A percentile compares a stretch with the other conserved stretches of the same genome.
These are phyloP conservation scores for Lentinula sp. DNA, from an alignment of 768 basidiomycete genomes.

Conservation along the genomic window DNA sequence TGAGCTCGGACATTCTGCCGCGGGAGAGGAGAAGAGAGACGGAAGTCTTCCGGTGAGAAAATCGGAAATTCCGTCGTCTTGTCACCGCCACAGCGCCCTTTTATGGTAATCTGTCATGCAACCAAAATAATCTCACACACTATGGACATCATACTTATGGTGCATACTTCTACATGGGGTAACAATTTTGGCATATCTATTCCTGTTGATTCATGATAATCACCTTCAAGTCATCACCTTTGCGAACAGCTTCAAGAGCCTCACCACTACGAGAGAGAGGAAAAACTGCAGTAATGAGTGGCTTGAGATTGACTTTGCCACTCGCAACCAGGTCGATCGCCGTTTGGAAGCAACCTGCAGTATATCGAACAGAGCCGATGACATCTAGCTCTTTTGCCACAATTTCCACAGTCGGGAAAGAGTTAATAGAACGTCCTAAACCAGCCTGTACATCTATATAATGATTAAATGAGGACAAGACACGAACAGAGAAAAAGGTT, in stretches of 20 bases:
- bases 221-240: slow-evolving; percentile 14
- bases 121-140: background rate
- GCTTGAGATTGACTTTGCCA: slow-evolving; percentile 11
- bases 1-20: background rate
- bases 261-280: slow-evolving; percentile 11
- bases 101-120: background rate
- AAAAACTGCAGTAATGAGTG: slow-evolving; percentile 12
- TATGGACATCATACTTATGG: too few relatives aligned
- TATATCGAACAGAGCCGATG: slow-evolving; percentile 13
- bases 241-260: slow-evolving; percentile 12
- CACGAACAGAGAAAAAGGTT: background rate
- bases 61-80: background rate
- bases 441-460: slow-evolving; percentile 13
- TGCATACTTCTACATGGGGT: too few relatives aligned
- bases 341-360: slow-evolving; percentile 13
- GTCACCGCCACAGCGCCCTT: background rate
- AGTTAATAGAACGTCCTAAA: slow-evolving; percentile 11
- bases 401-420: slow-evolving; percentile 13
- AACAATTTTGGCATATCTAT: background rate
- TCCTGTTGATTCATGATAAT: slow-evolving; percentile 15
- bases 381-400: slow-evolving; percentile 15
- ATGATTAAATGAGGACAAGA: background rate
- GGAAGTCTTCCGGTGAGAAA: background rate
- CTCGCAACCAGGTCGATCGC: slow-evolving; percentile 13
- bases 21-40: background rate